phyloP scores from a whole-genome alignment of 1,284 basidiomycete species.

The Ustilago sp. region DNA sequence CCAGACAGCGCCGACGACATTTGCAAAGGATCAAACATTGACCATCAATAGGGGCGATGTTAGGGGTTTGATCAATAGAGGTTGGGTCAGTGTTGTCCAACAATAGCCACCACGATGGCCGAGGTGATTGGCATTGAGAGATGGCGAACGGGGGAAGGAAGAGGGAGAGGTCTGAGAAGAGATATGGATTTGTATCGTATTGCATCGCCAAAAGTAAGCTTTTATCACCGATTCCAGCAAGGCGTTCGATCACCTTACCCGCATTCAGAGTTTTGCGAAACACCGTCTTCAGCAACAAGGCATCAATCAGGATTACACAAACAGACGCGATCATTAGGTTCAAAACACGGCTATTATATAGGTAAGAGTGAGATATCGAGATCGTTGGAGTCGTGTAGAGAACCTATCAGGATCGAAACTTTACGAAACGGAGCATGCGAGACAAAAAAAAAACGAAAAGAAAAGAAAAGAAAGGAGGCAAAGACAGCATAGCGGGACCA shows the following conservation, averaged over 20 bases:
- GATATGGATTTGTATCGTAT: neutral
- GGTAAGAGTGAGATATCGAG: no score
- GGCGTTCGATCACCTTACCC: no score
- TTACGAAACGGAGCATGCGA: no score
- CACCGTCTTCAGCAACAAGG: no score
- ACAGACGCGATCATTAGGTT: neutral
- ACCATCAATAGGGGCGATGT: constrained; percentile 32
- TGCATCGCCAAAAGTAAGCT: neutral
- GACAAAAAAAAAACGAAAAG: neutral
- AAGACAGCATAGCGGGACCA: neutral
- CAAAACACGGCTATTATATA: neutral
- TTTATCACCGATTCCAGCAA: neutral
- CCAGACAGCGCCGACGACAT: constrained; percentile 22
- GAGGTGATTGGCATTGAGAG: neutral
- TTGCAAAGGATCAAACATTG: constrained; percentile 36
- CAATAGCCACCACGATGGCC: neutral
- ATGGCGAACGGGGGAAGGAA: no score
- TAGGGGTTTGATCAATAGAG: constrained; percentile 26
- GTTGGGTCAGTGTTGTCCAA: constrained; percentile 34
- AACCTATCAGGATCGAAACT: no score
- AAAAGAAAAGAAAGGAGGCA: neutral
- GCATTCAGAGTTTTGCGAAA: no score
- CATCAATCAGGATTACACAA: neutral
- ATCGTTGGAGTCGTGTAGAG: no score
- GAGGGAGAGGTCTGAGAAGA: no score